Evolutionary conservation across 306 rosid genomes (phyloP).

Genomic region (Rosa lucieae): DNA sequence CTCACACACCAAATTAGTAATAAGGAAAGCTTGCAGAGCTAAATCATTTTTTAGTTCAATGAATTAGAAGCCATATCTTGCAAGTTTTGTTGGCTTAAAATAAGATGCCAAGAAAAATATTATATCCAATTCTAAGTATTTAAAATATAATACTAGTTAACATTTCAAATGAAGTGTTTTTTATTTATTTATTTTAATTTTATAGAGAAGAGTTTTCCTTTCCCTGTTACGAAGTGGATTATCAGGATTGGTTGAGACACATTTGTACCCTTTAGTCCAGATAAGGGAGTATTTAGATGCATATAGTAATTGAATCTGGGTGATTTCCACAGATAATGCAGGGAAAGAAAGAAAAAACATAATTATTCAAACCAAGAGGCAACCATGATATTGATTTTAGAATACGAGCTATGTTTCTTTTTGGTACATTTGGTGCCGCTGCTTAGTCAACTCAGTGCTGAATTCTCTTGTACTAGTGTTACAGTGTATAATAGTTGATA

Average conservation of each 20-base stretch:
- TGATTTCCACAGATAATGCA: background rate
- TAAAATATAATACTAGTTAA: background rate
- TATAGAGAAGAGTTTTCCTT: background rate
- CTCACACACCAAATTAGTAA: too few species aligned
- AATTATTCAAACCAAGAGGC: background rate
- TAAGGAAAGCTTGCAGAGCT: background rate
- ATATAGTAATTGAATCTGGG: background rate
- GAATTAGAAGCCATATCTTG: background rate
- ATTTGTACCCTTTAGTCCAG: background rate
- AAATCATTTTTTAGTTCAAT: background rate
- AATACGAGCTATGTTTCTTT: background rate
- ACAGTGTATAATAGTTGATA: too few species aligned
- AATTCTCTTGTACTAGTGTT: background rate
- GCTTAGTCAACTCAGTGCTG: background rate
- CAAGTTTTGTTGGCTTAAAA: background rate
- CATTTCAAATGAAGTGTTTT: background rate
- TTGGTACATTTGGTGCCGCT: background rate
- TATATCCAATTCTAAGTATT: background rate
- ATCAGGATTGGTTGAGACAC: background rate
- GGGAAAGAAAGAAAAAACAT: background rate
- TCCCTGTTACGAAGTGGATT: background rate
- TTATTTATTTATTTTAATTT: too few species aligned
- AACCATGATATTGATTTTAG: background rate
- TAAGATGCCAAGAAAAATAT: background rate
- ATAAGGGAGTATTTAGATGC: background rate